These are phyloP conservation scores for Xylaria polymorpha DNA, from an alignment of 2,329 filamentous ascomycete genomes.

Conservation along the genomic window DNA sequence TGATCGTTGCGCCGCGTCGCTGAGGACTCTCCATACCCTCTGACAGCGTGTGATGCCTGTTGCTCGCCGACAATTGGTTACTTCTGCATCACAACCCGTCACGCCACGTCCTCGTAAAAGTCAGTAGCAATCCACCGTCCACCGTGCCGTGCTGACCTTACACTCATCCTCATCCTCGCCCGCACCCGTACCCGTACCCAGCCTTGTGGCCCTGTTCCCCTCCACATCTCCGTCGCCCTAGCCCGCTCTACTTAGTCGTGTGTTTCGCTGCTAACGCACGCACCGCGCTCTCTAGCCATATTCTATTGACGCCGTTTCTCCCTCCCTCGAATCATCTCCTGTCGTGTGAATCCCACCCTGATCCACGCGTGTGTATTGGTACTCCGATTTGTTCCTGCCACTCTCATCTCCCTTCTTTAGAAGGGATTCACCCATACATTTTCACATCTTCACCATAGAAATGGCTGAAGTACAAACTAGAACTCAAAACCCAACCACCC, in stretches of 20 bases:
- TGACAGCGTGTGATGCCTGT: slow-evolving; percentile 43
- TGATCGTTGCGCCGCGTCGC: slow-evolving; percentile 36
- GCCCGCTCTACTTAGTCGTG: neutral
- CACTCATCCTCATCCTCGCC: neutral
- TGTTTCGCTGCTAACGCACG: slow-evolving; percentile 18
- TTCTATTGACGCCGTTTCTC: slow-evolving; percentile 15
- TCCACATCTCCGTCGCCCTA: neutral
- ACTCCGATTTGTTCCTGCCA: slow-evolving; percentile 46
- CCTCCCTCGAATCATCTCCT: slow-evolving; percentile 23
- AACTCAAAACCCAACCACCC: slow-evolving; percentile 74
- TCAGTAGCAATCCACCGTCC: slow-evolving; percentile 27
- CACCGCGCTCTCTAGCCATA: slow-evolving; percentile 12
- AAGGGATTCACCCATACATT: slow-evolving; percentile 47
- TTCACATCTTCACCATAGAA: slow-evolving; percentile 55
- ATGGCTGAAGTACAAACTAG: slow-evolving; percentile 97
- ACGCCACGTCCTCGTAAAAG: slow-evolving; percentile 43
- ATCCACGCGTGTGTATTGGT: slow-evolving; percentile 40
- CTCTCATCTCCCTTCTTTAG: slow-evolving; percentile 46
- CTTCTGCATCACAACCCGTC: slow-evolving; percentile 42
- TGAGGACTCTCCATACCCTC: slow-evolving; percentile 35
- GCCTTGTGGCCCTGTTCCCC: neutral
- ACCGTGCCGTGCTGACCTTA: slow-evolving; percentile 20
- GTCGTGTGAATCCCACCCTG: slow-evolving; percentile 31
- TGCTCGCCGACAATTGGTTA: slow-evolving; percentile 48
- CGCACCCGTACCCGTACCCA: neutral